Conservation (phyloP, 108 stramenopile species). For the Schizochytrium sp. region DNA sequence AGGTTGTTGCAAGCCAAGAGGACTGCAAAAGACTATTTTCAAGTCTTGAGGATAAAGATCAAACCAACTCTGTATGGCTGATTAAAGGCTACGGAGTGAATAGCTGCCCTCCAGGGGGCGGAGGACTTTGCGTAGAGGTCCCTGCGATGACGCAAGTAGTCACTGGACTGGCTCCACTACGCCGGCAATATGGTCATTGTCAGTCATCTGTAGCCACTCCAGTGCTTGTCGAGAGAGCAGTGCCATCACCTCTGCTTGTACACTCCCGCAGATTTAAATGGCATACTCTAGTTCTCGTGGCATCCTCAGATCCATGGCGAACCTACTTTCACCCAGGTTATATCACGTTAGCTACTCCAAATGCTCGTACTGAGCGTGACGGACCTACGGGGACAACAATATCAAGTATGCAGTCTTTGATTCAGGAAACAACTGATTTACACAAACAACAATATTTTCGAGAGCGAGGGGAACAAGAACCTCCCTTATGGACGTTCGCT, state of each 20-base stretch:
- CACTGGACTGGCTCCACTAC: background rate
- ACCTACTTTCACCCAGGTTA: background rate
- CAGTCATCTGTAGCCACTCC: background rate
- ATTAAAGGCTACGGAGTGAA: background rate
- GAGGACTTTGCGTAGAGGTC: background rate
- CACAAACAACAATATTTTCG: background rate
- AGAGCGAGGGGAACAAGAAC: conserved; percentile 7
- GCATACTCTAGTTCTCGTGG: conserved; percentile 12
- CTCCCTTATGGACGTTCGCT: background rate
- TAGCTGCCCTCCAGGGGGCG: background rate
- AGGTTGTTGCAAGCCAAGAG: background rate
- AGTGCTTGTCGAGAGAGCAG: conserved; percentile 28
- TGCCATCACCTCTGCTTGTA: conserved; percentile 8
- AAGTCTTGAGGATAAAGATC: no score
- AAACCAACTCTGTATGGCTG: background rate
- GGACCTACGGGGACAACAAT: background rate
- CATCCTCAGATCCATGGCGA: conserved; percentile 26
- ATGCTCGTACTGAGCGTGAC: background rate
- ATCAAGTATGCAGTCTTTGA: background rate
- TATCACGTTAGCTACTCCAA: background rate
- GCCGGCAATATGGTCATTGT: conserved; percentile 27
- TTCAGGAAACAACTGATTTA: background rate
- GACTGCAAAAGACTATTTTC: conserved; percentile 33
- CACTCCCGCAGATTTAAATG: background rate
- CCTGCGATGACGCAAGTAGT: background rate